These are phyloP conservation scores for Begonia peltatifolia DNA, from an alignment of 306 rosid genomes.

Conservation along the genomic window DNA sequence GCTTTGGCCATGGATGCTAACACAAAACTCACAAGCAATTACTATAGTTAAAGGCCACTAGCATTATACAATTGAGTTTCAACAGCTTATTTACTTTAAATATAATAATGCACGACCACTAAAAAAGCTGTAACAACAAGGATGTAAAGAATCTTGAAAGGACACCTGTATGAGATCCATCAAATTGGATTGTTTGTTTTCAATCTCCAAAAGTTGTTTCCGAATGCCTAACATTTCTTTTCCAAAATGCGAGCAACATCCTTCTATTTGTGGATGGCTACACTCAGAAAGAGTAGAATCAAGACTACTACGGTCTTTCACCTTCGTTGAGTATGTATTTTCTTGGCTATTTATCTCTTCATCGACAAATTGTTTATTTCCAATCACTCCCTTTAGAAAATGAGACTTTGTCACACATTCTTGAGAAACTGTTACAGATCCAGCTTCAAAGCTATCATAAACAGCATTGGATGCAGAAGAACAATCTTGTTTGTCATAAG, in stretches of 20 bases:
- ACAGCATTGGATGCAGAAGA: conserved; percentile 52
- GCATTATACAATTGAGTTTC: no score
- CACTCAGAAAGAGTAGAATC: conserved; percentile 53
- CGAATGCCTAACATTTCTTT: conserved; percentile 51
- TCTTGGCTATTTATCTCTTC: conserved; percentile 30
- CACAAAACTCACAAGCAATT: no score
- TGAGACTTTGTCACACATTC: conserved; percentile 28
- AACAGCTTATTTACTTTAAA: no score
- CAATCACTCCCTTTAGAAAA: conserved; percentile 22
- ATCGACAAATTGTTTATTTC: conserved; percentile 25
- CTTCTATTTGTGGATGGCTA: conserved; percentile 30
- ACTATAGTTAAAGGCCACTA: no score
- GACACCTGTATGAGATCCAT: conserved; percentile 67
- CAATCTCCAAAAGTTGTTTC: conserved; percentile 66
- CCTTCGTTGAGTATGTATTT: conserved; percentile 24
- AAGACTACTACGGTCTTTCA: conserved; percentile 42
- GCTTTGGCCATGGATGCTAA: no score
- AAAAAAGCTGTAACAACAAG: no score
- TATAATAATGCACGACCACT: no score
- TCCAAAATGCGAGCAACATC: conserved; percentile 41
- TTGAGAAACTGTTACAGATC: conserved; percentile 33
- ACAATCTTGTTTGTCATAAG: conserved; percentile 69
- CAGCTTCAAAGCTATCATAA: conserved; percentile 31
- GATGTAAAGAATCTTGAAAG: neutral
- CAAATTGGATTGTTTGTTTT: conserved; percentile 54